Conservation (phyloP, 208 protist species). For the Acanthamoeba healyi region DNA sequence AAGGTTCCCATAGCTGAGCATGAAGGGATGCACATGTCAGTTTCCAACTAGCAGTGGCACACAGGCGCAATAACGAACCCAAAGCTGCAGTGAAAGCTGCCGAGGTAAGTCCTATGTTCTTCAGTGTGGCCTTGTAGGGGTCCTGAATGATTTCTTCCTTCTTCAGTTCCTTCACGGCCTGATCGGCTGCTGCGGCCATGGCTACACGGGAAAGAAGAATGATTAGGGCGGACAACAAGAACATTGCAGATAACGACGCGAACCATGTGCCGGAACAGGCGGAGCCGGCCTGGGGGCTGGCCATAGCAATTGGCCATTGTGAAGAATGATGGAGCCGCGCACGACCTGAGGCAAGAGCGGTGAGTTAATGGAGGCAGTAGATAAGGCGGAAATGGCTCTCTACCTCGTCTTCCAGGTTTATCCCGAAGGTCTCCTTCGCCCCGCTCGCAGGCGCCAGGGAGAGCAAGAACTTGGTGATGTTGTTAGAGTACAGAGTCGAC, state of each 20-base stretch:
- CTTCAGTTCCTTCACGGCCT: background rate
- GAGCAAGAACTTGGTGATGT: slow-evolving; percentile 92
- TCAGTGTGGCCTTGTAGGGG: slow-evolving; percentile 44
- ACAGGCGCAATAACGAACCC: background rate
- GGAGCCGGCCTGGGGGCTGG: background rate
- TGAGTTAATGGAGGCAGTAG: background rate
- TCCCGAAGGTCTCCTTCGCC: slow-evolving; percentile 78
- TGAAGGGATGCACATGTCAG: background rate
- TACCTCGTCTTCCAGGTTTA: slow-evolving; percentile 88
- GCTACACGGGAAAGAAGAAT: background rate
- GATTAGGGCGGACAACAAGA: background rate
- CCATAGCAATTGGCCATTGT: slow-evolving; percentile 78
- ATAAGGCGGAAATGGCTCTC: background rate
- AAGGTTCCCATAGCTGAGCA: background rate
- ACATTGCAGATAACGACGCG: no score
- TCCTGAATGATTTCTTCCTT: slow-evolving; percentile 47
- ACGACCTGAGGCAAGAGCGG: slow-evolving; percentile 80
- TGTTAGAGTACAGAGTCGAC: slow-evolving; percentile 92
- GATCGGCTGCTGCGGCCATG: slow-evolving; percentile 32
- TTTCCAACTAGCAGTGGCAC: no score
- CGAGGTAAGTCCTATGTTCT: background rate
- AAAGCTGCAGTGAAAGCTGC: slow-evolving; percentile 18
- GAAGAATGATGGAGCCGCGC: slow-evolving; percentile 77
- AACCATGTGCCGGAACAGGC: background rate
- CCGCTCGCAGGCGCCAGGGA: slow-evolving; percentile 75